Conservation (phyloP, 768 basidiomycete genomes). For the Mycena latifolia region DNA sequence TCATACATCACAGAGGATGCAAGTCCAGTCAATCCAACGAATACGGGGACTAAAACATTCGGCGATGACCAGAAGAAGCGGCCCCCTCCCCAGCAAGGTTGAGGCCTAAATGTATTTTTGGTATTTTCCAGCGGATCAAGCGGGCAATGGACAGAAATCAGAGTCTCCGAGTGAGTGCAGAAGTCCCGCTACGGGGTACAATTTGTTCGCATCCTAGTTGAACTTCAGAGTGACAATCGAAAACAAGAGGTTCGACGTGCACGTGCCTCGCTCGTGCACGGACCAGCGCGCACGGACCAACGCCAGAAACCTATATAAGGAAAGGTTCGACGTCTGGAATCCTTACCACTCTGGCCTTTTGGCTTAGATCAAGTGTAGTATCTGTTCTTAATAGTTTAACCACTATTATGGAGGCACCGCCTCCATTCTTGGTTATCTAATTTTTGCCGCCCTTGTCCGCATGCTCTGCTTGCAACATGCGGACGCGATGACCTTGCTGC, state of each 20-base stretch:
- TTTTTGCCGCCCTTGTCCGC: slow-evolving; percentile 20
- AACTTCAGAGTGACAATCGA: too few species aligned
- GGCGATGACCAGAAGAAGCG: slow-evolving; percentile 52
- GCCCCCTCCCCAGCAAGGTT: too few species aligned
- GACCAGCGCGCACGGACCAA: too few species aligned
- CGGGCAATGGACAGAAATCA: too few species aligned
- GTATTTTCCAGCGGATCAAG: too few species aligned
- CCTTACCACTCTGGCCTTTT: slow-evolving; percentile 92
- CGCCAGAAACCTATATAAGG: slow-evolving; percentile 3
- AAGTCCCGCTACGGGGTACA: too few species aligned
- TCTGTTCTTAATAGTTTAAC: slow-evolving; percentile 86
- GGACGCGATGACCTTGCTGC: neutral
- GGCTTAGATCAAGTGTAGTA: slow-evolving; percentile 99
- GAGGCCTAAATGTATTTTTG: too few species aligned
- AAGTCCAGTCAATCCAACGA: slow-evolving; percentile 46
- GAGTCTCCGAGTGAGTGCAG: too few species aligned
- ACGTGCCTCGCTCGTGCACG: too few species aligned
- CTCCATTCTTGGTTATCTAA: slow-evolving; percentile 19
- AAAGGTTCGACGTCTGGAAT: neutral
- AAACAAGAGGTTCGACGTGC: too few species aligned
- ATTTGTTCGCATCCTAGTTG: too few species aligned
- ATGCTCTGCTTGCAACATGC: neutral
- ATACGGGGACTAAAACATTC: slow-evolving; percentile 54
- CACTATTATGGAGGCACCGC: slow-evolving; percentile 60
- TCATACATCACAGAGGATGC: neutral